Conservation (phyloP, 768 basidiomycete species). For the Podaxis pistillaris region DNA sequence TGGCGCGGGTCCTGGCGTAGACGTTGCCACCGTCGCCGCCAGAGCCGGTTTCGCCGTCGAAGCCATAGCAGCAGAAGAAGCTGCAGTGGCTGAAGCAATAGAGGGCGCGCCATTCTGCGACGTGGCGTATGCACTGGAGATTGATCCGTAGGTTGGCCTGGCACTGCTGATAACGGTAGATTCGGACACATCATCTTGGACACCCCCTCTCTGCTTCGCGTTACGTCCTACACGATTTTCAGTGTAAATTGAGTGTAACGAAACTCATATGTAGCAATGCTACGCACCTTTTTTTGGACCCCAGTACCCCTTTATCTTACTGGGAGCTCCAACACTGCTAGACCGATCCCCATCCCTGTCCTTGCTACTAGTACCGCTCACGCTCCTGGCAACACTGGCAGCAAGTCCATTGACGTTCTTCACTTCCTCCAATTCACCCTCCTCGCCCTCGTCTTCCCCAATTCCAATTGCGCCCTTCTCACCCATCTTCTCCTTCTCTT, state of each 20-base stretch:
- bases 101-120: background rate
- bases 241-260: background rate
- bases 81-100: background rate
- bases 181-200: background rate
- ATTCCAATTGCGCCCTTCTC: background rate
- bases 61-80: background rate
- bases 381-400: background rate
- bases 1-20: background rate
- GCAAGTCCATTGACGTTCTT: background rate
- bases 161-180: background rate
- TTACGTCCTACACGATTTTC: background rate
- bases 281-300: slow-evolving; percentile 6
- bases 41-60: background rate
- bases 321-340: background rate
- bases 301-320: slow-evolving; percentile 4
- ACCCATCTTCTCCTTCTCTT: background rate
- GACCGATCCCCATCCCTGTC: background rate
- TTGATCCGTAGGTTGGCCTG: background rate
- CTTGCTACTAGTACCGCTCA: background rate
- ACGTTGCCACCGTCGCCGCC: background rate
- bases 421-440: background rate
- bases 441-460: background rate
- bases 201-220: background rate
- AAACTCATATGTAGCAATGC: background rate
- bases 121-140: background rate